These are phyloP conservation scores for Guadua angustifolia DNA, from an alignment of 176 grass and related monocot genomes.

Conservation along the genomic window DNA sequence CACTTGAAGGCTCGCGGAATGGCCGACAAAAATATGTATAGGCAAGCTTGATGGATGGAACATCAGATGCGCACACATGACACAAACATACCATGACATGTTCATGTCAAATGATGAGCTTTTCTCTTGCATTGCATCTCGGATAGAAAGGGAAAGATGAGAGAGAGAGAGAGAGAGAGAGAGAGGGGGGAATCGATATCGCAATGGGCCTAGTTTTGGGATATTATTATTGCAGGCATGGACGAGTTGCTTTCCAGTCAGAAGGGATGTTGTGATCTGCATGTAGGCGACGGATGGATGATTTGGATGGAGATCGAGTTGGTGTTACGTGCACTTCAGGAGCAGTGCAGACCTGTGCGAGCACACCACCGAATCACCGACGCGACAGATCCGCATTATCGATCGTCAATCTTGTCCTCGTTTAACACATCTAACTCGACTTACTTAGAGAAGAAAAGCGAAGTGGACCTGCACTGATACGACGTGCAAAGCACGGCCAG, in stretches of 20 bases:
- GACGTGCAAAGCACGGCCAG: conserved; percentile 13
- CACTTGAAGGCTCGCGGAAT: conserved; percentile 45
- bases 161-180: too few relatives aligned
- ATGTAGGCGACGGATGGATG: not conserved
- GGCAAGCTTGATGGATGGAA: conserved; percentile 49
- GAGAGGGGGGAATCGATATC: conserved; percentile 34
- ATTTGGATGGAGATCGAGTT: not conserved
- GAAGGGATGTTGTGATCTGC: not conserved
- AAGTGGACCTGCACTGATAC: not conserved
- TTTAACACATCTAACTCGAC: not conserved
- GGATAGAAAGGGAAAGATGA: conserved; percentile 37
- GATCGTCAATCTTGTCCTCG: not conserved
- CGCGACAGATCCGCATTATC: not conserved
- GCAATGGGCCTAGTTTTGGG: not conserved
- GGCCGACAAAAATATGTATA: conserved; percentile 65
- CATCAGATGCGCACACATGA: conserved; percentile 22
- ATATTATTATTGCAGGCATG: conserved; percentile 22
- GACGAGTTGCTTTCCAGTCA: not conserved
- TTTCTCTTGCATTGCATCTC: conserved; percentile 34
- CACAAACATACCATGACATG: conserved; percentile 46
- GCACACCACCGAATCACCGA: not conserved
- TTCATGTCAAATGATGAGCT: conserved; percentile 52
- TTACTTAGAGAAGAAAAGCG: not conserved
- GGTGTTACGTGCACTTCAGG: conserved; percentile 1
- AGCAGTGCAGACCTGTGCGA: too few relatives aligned